A percentile compares a stretch with the other conserved stretches of the same genome.
Conservation (phyloP, 768 basidiomycete genomes). For the Tulasnella sp. region DNA sequence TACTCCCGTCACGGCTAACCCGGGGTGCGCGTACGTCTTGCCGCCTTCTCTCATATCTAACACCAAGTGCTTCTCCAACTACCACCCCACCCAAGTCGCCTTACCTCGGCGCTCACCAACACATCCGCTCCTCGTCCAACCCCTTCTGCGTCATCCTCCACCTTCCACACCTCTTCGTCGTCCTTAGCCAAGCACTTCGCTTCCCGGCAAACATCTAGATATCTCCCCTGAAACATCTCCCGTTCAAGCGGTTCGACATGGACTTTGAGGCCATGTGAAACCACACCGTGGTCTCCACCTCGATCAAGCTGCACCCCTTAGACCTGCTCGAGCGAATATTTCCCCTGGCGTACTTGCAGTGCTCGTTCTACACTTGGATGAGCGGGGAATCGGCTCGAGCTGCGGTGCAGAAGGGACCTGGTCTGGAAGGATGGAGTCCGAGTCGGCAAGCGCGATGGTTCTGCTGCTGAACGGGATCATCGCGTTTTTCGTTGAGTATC, state of each 20-base stretch:
- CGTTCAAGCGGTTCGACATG: conserved; percentile 39
- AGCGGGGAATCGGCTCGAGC: conserved; percentile 80
- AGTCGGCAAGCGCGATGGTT: conserved; percentile 45
- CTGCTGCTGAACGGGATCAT: conserved; percentile 79
- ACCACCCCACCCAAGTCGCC: conserved; percentile 4
- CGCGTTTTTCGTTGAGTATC: conserved; percentile 90
- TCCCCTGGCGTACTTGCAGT: conserved; percentile 89
- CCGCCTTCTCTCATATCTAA: neutral
- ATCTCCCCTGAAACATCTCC: conserved; percentile 30
- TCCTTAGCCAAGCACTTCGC: conserved; percentile 36
- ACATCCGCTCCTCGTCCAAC: neutral
- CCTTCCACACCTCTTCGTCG: conserved; percentile 7
- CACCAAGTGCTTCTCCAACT: neutral
- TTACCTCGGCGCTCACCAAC: neutral
- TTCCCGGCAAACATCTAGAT: too few relatives aligned
- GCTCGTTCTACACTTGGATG: conserved; percentile 71
- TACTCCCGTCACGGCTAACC: neutral
- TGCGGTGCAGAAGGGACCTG: conserved; percentile 53
- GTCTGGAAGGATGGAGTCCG: conserved; percentile 37
- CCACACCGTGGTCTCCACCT: neutral
- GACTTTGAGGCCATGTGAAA: neutral
- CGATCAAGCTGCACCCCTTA: conserved; percentile 64
- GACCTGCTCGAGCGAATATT: conserved; percentile 89
- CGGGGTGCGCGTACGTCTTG: neutral
- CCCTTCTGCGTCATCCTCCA: neutral